Evolutionary conservation across 2,329 filamentous ascomycete genomes (phyloP).

Genomic region (Curvularia sp.): DNA sequence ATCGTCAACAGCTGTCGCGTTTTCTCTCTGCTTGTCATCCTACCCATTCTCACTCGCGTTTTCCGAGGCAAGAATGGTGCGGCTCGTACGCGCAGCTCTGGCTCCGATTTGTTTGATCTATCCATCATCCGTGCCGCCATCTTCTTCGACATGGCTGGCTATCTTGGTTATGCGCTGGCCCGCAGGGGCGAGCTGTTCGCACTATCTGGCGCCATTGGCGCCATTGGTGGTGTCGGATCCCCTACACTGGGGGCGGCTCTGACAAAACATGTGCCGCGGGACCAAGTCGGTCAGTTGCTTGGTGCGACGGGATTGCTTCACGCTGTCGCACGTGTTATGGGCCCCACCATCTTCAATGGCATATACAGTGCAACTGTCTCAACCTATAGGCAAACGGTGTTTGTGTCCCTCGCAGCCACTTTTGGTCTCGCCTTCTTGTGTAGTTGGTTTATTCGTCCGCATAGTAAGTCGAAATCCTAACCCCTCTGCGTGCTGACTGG

Average conservation of each 20-base stretch:
- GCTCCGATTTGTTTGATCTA: constrained; percentile 80
- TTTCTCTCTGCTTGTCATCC: constrained; percentile 72
- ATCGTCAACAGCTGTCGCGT: constrained; percentile 81
- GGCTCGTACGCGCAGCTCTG: constrained; percentile 57
- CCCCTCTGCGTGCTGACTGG: too few relatives aligned
- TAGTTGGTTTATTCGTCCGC: constrained; percentile 74
- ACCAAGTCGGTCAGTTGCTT: constrained; percentile 83
- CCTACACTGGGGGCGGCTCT: constrained; percentile 84
- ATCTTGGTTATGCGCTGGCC: constrained; percentile 75
- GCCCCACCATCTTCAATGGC: constrained; percentile 83
- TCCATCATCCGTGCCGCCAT: constrained; percentile 77
- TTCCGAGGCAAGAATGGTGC: constrained; percentile 65
- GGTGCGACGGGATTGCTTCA: constrained; percentile 88
- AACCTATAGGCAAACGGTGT: constrained; percentile 80
- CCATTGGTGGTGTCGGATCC: constrained; percentile 82
- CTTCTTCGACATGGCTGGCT: constrained; percentile 77
- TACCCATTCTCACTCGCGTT: constrained; percentile 79
- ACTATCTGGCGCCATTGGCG: constrained; percentile 73
- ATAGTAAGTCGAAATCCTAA: constrained; percentile 65
- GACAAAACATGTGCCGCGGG: constrained; percentile 88
- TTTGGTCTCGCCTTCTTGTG: constrained; percentile 72
- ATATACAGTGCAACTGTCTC: constrained; percentile 84
- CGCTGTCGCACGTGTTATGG: constrained; percentile 77
- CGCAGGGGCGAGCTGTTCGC: constrained; percentile 71
- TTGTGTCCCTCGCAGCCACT: constrained; percentile 72